Percentiles rank a stretch among this genome's conserved stretches.
These are phyloP conservation scores for Globisporangium solare DNA, from an alignment of 352 stramenopile species.

Conservation along the genomic window DNA sequence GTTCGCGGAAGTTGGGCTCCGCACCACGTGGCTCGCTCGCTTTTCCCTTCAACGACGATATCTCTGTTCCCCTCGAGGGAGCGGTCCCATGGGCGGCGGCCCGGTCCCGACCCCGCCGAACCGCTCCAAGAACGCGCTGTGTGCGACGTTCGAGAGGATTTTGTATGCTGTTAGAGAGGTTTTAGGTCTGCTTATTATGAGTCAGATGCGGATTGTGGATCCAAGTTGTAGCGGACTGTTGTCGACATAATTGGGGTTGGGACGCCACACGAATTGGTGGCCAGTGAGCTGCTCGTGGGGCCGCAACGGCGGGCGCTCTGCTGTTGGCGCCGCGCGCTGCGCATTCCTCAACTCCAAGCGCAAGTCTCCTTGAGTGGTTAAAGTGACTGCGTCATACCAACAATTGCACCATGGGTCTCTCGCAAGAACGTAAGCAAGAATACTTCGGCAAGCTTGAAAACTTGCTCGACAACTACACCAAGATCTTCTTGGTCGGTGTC, in stretches of 20 bases:
- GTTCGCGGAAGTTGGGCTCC: no score
- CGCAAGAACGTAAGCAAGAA: constrained; percentile 96
- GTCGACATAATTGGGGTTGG: background rate
- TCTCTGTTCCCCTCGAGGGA: background rate
- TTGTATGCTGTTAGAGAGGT: constrained; percentile 1
- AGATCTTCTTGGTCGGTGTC: constrained; percentile 97
- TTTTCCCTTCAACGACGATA: background rate
- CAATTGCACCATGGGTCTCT: constrained; percentile 88
- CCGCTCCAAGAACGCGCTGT: background rate
- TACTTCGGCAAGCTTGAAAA: constrained; percentile 97
- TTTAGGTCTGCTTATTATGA: constrained; percentile 3
- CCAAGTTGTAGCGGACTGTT: background rate
- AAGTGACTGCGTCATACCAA: constrained; percentile 79
- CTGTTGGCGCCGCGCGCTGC: background rate
- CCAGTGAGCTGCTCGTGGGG: constrained; percentile 18
- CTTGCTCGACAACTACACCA: constrained; percentile 95
- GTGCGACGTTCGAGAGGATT: background rate
- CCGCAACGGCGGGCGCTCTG: background rate
- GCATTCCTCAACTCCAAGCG: constrained; percentile 65
- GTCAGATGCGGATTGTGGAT: constrained; percentile 10
- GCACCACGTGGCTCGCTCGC: constrained; percentile 1
- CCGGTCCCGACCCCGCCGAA: constrained; percentile 2
- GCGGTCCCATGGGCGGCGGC: background rate
- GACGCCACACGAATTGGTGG: constrained; percentile 24
- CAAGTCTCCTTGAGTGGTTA: constrained; percentile 82